A percentile compares a stretch with the other conserved stretches of the same genome.
Conservation (phyloP, 2,329 filamentous ascomycete genomes). For the Lachnellula subtilissima region DNA sequence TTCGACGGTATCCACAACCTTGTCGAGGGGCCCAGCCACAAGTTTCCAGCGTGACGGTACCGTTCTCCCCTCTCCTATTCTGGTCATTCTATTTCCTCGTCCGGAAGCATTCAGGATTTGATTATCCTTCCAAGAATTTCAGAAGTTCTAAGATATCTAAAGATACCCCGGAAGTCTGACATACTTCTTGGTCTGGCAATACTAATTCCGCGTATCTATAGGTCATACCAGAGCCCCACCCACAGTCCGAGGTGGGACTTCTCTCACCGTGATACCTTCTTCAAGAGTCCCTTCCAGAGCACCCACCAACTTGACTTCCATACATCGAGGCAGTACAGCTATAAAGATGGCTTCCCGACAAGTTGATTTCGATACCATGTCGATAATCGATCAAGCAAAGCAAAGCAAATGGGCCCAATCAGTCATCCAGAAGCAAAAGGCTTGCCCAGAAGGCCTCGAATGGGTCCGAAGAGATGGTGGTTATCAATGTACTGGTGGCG, state of each 20-base stretch:
- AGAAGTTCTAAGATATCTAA: no score
- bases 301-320: not conserved
- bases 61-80: no score
- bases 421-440: constrained; percentile 42
- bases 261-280: not conserved
- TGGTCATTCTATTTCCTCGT: no score
- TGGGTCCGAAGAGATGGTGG: constrained; percentile 56
- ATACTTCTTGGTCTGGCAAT: no score
- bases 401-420: constrained; percentile 5
- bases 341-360: constrained; percentile 4
- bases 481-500: constrained; percentile 56
- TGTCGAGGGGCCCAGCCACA: not conserved
- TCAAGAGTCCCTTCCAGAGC: not conserved
- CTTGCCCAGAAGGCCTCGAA: constrained; percentile 48
- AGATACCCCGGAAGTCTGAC: no score
- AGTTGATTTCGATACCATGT: not conserved
- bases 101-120: no score
- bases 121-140: no score
- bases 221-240: no score
- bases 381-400: not conserved
- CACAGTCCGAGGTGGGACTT: no score
- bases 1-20: not conserved
- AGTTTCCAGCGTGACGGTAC: no score
- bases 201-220: no score
- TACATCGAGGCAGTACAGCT: not conserved